Conservation (phyloP, 179 eudicot species). For the Beta corolliflora region DNA sequence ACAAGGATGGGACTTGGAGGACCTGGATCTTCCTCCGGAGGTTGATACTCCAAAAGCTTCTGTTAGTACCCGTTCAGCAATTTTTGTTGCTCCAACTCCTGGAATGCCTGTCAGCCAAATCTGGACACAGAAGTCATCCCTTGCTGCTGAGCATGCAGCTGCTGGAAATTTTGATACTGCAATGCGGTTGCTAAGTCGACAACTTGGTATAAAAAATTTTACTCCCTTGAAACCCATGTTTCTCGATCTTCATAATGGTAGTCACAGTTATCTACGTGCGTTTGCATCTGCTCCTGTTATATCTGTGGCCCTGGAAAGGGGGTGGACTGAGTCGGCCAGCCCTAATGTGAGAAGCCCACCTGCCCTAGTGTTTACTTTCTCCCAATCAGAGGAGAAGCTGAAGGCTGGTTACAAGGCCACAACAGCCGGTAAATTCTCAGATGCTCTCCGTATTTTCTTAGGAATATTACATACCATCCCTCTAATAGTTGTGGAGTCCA, state of each 20-base stretch:
- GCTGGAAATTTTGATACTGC: conserved; percentile 96
- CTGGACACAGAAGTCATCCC: conserved; percentile 87
- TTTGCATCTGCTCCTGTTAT: conserved; percentile 70
- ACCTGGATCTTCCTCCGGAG: conserved; percentile 87
- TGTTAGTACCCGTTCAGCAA: conserved; percentile 49
- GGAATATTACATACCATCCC: conserved; percentile 68
- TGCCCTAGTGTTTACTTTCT: conserved; percentile 64
- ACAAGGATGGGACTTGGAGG: conserved; percentile 93
- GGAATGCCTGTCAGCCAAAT: conserved; percentile 96
- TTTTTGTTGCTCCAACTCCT: conserved; percentile 67
- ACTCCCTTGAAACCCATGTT: conserved; percentile 71
- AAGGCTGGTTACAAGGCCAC: conserved; percentile 64
- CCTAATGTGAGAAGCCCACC: conserved; percentile 93
- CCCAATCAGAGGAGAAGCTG: conserved; percentile 84
- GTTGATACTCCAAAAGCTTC: conserved; percentile 76
- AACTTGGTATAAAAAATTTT: conserved; percentile 79
- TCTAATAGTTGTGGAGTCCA: conserved; percentile 64
- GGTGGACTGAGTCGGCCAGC: conserved; percentile 77
- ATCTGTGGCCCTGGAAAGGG: conserved; percentile 77
- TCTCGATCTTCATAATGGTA: conserved; percentile 76
- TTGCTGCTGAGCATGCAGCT: conserved; percentile 95
- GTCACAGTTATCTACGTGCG: conserved; percentile 74
- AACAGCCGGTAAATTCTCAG: conserved; percentile 60
- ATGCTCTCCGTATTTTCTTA: conserved; percentile 61
- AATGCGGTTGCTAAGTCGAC: conserved; percentile 82